Evolutionary conservation across 805 yeast species (phyloP), one percentile per base, ranked within the genome.

Genomic region (Candida ortonii): DNA sequence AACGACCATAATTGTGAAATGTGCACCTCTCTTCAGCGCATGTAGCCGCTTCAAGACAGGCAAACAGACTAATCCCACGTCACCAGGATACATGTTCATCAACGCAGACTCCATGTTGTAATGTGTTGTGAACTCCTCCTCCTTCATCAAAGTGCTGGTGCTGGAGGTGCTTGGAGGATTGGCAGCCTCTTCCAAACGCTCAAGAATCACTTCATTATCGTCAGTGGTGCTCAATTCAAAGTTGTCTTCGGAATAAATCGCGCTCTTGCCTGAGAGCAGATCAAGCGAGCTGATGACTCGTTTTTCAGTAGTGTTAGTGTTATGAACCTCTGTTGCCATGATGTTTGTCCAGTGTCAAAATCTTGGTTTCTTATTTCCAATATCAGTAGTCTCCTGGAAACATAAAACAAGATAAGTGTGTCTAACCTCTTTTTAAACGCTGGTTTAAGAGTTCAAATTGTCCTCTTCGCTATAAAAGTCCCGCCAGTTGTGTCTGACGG

Each of bases 1-100:
- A 30, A 83, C 88, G 22, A 87, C 77, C 84, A 88, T 77, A 37
- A 89, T 52, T 28, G 94, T 86, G 61, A 85, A 83, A 16, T 78
- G 67, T 14, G 85, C 78, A 12, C 96, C 96, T 37, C 68, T 67
- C 42, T 68, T 73, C 30, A 71, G 49, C 8, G 57, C 57, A 17
- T 53, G 50, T 12, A 50, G 34, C 24, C 53, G 44, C 36, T 53
- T 57, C 35, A 56, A 52, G 27, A 55, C 44, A 13, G 61, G 61
- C 28, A 57, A 46, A 33, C 59, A 54, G 5, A 48, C 40, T 25
- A 57, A 34, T 2, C 62, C 62, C 36, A 56, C 43, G 16, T 52
- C 53, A 22, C 50, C 51, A 10, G 51, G 46, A 14, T 39, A 30
- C 41, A 55, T 36, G 30, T 38, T 46, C 26, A 43, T 34, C 17